Percentiles rank a stretch among this genome's conserved stretches.
These are phyloP conservation scores for Syncephalis fuscata DNA, from an alignment of 371 early-diverging fungal species.

Conservation along the genomic window DNA sequence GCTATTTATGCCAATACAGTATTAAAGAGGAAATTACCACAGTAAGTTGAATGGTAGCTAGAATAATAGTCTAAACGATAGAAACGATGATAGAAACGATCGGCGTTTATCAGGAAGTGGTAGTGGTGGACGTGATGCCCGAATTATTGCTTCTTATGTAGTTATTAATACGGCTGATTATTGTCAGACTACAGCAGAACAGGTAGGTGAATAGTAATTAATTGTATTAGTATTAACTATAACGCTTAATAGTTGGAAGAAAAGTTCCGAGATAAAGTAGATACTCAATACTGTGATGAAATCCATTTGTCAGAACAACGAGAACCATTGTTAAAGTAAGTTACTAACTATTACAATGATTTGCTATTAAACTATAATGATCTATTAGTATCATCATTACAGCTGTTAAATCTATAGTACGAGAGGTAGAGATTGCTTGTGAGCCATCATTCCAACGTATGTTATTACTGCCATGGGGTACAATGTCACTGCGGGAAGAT, in stretches of 20 bases:
- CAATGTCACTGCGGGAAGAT: slow-evolving; percentile 75
- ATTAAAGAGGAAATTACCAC: slow-evolving; percentile 43
- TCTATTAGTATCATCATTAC: slow-evolving; percentile 21
- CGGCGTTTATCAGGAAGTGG: no score
- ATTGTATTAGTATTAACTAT: neutral
- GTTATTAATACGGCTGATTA: slow-evolving; percentile 89
- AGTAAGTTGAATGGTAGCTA: slow-evolving; percentile 9
- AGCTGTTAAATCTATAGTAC: slow-evolving; percentile 45
- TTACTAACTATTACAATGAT: neutral
- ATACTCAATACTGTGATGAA: slow-evolving; percentile 31
- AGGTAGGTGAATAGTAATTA: slow-evolving; percentile 20
- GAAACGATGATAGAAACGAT: no score
- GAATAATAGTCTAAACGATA: no score
- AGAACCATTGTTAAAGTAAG: slow-evolving; percentile 42
- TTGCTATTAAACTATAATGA: neutral
- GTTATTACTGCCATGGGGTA: slow-evolving; percentile 60
- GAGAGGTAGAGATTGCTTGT: slow-evolving; percentile 33
- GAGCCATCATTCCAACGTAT: slow-evolving; percentile 52
- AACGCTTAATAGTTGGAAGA: slow-evolving; percentile 47
- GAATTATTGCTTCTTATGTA: slow-evolving; percentile 27
- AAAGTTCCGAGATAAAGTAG: slow-evolving; percentile 63
- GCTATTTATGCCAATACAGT: slow-evolving; percentile 50
- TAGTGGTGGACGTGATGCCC: no score
- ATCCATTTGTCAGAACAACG: slow-evolving; percentile 52
- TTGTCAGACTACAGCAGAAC: slow-evolving; percentile 67